Percentiles rank a stretch among this genome's conserved stretches.
phyloP scores from a whole-genome alignment of 2,329 filamentous ascomycete genomes.

The Alternaria gaisen region DNA sequence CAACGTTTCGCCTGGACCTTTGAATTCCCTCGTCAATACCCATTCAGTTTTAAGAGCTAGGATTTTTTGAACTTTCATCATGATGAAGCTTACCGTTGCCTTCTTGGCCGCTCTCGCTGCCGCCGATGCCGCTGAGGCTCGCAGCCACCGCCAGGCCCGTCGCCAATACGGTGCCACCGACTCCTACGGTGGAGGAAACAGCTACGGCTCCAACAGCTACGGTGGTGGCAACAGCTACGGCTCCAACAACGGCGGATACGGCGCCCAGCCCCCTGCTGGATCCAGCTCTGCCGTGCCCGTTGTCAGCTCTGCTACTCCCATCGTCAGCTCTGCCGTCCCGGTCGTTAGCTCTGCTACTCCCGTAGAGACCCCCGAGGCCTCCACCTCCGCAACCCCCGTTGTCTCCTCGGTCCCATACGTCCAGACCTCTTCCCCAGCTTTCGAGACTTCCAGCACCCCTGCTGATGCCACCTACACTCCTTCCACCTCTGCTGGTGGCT shows the following conservation, averaged over 20 bases:
- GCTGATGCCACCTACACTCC: conserved; percentile 17
- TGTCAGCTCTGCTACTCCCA: conserved; percentile 11
- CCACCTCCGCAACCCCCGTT: conserved; percentile 1
- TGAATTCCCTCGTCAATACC: conserved; percentile 27
- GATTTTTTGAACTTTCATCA: conserved; percentile 25
- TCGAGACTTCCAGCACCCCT: conserved; percentile 19
- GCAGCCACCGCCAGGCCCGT: conserved; percentile 40
- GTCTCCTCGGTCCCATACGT: conserved; percentile 3
- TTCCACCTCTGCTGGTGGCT: conserved; percentile 14
- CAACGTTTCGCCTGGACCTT: conserved; percentile 37
- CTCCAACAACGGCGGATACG: conserved; percentile 10
- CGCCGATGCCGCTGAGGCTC: conserved; percentile 42
- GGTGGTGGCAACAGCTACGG: conserved; percentile 6
- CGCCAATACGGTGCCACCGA: conserved; percentile 33
- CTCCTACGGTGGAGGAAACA: conserved; percentile 2
- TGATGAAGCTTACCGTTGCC: conserved; percentile 47
- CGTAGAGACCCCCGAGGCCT: conserved; percentile 7
- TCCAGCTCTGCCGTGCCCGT: conserved; percentile 10
- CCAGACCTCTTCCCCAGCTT: conserved; percentile 9
- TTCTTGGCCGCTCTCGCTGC: conserved; percentile 45
- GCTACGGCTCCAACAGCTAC: background rate
- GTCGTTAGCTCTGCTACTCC: conserved; percentile 8
- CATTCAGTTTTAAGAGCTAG: conserved; percentile 36
- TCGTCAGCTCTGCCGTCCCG: conserved; percentile 12
- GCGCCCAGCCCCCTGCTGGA: conserved; percentile 3